Base-by-base conservation (phyloP, 768 basidiomycete species). In the Macrolepiota albuminosa region DNA sequence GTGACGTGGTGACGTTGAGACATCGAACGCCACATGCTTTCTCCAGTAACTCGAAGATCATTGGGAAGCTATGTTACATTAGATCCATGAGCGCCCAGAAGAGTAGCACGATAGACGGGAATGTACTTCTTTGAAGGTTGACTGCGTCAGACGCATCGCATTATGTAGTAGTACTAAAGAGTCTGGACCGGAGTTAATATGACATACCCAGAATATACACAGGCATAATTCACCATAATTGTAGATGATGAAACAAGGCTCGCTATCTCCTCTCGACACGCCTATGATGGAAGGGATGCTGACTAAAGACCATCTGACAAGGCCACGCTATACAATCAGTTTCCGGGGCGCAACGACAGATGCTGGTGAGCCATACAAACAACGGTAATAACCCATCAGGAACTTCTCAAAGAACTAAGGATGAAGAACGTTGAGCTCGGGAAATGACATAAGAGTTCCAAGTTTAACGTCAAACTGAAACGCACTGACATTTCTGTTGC, bases 181-280 rank as follows among this genome's bases (percentile, higher is more conserved):
- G 18, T 60, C 59, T 60, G 34, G 21, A 50, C 21, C 48, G 8
- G 26, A 42, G 33, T 60, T 45, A 11, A 46, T 7, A 31, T 18
- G 47, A 4, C 40, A 37, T 24, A 43, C 9, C 55, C 4, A 34
- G 24, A 40, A 33, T 6, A n/a, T 14, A 11, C 10, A 11, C 50
- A 43, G 6, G 7, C 6, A 16, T 8, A 13, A 42, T 40, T 56
- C 36, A 60, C 59, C 53, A 16, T 45, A 56, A 26, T 60, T 37
- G 48, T 60, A 60, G 6, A 60, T 9, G 26, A 60, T 60, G n/a
- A 56, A 60, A 55, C 59, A 60, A 43, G 59, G 59, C 21, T 60
- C 48, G 11, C 56, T 50, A 34, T 60, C 59, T 40, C 59, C 59
- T 29, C 54, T 60, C 13, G 59, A 60, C 16, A 56, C 54, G n/a